These are phyloP conservation scores for Crucihimalaya himalaica DNA, from an alignment of 345 rosid species.

Conservation along the genomic window DNA sequence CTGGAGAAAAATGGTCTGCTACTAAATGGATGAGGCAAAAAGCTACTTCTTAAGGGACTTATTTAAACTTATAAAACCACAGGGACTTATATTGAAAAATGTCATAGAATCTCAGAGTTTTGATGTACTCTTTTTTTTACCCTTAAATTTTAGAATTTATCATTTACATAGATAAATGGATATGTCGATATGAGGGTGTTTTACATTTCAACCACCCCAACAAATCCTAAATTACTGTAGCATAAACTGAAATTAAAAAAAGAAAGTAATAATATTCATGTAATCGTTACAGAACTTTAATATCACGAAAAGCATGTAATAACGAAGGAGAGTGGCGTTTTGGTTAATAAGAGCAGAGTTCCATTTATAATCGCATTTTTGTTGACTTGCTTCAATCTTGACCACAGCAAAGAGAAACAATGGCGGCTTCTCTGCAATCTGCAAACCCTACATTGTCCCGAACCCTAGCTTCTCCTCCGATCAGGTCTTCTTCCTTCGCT, in stretches of 20 bases:
- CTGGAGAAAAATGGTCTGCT: constrained; percentile 96
- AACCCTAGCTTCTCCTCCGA: constrained; percentile 25
- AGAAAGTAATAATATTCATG: background rate
- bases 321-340: constrained; percentile 5
- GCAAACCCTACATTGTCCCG: constrained; percentile 37
- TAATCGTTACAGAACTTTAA: background rate
- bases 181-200: background rate
- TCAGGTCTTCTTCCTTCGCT: constrained; percentile 2
- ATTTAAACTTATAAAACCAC: background rate
- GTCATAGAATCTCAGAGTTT: constrained; percentile 33
- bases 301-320: no score
- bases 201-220: background rate
- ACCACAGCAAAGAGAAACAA: constrained; percentile 17
- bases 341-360: background rate
- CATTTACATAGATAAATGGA: background rate
- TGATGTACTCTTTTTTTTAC: constrained; percentile 6
- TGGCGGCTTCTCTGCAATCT: constrained; percentile 45
- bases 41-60: constrained; percentile 47
- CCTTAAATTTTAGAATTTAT: background rate
- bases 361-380: background rate
- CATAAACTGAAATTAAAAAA: background rate
- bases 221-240: background rate
- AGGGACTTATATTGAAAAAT: constrained; percentile 30
- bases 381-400: constrained; percentile 16
- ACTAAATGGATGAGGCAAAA: constrained; percentile 97